Conservation (phyloP, 768 basidiomycete species). For the Mycena vitilis region DNA sequence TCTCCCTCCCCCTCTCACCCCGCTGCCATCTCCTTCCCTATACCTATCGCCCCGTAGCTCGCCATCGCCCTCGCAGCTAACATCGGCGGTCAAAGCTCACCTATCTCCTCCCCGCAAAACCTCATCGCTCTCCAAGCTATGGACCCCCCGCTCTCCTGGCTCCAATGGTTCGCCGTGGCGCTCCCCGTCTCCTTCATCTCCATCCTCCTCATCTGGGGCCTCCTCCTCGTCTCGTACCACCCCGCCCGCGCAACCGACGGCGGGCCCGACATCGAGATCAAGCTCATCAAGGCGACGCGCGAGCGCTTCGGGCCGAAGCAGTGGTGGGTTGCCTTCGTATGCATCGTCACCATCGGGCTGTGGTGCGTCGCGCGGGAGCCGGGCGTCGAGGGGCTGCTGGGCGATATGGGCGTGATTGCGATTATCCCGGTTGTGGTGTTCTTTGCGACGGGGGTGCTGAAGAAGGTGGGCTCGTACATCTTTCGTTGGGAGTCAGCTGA, state of each 20-base stretch:
- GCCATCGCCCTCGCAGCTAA: slow-evolving; percentile 98
- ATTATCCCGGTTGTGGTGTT: slow-evolving; percentile 93
- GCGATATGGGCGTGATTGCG: slow-evolving; percentile 98
- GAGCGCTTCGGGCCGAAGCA: slow-evolving; percentile 88
- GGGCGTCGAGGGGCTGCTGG: slow-evolving; percentile 74
- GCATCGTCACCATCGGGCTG: slow-evolving; percentile 83
- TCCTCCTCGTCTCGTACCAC: slow-evolving; percentile 85
- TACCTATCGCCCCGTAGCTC: slow-evolving; percentile 60
- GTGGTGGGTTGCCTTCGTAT: slow-evolving; percentile 90
- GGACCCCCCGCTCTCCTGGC: slow-evolving; percentile 90
- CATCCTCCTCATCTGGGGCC: slow-evolving; percentile 90
- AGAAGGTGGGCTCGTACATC: slow-evolving; percentile 81
- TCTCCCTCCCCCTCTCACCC: not conserved
- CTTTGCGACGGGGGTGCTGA: slow-evolving; percentile 92
- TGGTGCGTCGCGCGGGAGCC: slow-evolving; percentile 87
- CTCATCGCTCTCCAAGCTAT: slow-evolving; percentile 91
- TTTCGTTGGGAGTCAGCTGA: too few species aligned
- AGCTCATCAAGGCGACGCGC: slow-evolving; percentile 82
- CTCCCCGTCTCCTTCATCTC: slow-evolving; percentile 91
- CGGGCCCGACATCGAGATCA: slow-evolving; percentile 84
- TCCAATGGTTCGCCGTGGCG: slow-evolving; percentile 92
- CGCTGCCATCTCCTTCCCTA: not conserved
- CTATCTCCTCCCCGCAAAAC: slow-evolving; percentile 98
- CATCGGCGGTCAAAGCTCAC: slow-evolving; percentile 96
- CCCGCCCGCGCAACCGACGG: slow-evolving; percentile 79